These are phyloP conservation scores for Acorus calamus DNA, from an alignment of 106 monocot genomes.

Conservation along the genomic window DNA sequence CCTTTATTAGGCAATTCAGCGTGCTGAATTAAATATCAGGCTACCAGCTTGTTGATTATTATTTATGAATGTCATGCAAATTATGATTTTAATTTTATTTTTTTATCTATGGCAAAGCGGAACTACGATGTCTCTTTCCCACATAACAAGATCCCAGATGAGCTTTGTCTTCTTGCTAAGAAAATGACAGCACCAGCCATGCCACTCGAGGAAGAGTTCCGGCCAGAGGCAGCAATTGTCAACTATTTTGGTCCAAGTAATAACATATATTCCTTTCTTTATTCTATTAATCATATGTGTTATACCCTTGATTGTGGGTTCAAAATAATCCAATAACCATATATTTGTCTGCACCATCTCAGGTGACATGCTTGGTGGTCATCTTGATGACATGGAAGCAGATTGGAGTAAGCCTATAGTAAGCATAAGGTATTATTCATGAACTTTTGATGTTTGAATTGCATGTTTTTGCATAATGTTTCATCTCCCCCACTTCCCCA, in stretches of 20 bases:
- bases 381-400: constrained; percentile 95
- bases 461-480: too few species aligned
- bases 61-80: too few species aligned
- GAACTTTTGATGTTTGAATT: neutral
- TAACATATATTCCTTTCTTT: too few species aligned
- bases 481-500: neutral
- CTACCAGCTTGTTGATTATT: too few species aligned
- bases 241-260: constrained; percentile 93
- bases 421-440: constrained; percentile 67
- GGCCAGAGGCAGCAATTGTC: constrained; percentile 89
- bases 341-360: neutral
- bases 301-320: too few species aligned
- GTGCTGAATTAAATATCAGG: too few species aligned
- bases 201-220: constrained; percentile 64
- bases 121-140: constrained; percentile 79
- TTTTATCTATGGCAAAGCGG: constrained; percentile 32
- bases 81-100: neutral
- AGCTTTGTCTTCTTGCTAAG: constrained; percentile 59
- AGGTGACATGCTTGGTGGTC: constrained; percentile 99
- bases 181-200: constrained; percentile 80
- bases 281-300: too few species aligned
- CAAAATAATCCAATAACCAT: too few species aligned
- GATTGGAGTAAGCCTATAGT: constrained; percentile 98
- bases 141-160: constrained; percentile 75
- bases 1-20: neutral